Percentiles rank a stretch among this genome's conserved stretches.
Evolutionary conservation across 2,329 filamentous ascomycete genomes (phyloP).

Genomic region (Neopestalotiopsis clavispora): DNA sequence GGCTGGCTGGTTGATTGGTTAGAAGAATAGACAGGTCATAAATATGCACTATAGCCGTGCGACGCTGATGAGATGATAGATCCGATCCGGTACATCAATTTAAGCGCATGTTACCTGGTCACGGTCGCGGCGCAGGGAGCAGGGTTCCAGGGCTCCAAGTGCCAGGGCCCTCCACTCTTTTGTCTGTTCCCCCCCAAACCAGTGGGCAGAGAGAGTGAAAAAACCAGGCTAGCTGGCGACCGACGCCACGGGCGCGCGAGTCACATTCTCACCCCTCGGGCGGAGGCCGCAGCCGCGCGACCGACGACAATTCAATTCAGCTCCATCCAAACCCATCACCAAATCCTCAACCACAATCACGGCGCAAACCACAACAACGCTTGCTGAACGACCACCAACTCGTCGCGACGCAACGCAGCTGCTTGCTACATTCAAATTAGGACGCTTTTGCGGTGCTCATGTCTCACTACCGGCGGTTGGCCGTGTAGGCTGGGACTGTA

Average conservation of each 20-base stretch:
- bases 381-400: not conserved
- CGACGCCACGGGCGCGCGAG: constrained; percentile 14
- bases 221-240: constrained; percentile 7
- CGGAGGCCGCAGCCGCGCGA: not conserved
- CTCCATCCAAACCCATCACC: not conserved
- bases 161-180: too few relatives aligned
- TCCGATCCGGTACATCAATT: not conserved
- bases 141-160: not conserved
- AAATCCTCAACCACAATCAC: not conserved
- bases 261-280: constrained; percentile 16
- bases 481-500: constrained; percentile 8
- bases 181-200: not conserved
- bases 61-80: not conserved
- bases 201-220: not conserved
- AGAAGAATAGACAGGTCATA: not conserved
- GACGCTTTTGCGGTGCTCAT: constrained; percentile 6
- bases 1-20: not conserved
- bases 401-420: not conserved
- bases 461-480: constrained; percentile 14
- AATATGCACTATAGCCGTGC: not conserved
- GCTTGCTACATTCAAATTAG: not conserved
- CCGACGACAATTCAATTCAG: constrained; percentile 9
- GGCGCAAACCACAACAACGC: not conserved
- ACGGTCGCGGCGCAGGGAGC: not conserved
- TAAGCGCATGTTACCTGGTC: not conserved